Evolutionary conservation across 257 asterid genomes (phyloP).

Genomic region (Ilex aquifolium): DNA sequence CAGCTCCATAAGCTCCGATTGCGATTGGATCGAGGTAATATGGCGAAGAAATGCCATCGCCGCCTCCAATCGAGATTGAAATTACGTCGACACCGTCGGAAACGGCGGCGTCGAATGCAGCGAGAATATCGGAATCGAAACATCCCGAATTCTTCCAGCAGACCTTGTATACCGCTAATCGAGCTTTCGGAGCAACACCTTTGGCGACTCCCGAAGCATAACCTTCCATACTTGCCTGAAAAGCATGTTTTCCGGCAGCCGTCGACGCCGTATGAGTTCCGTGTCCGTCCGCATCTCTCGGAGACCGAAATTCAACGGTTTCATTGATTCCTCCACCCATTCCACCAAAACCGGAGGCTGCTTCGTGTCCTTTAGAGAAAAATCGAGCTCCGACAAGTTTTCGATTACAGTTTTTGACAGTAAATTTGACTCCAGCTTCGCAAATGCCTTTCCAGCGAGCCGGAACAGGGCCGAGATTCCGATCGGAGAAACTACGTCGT

Average conservation of each 20-base stretch:
- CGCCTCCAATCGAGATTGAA: too few relatives aligned
- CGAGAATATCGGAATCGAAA: constrained; percentile 89
- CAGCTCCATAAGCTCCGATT: too few relatives aligned
- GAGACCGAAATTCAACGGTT: constrained; percentile 68
- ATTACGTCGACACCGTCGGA: constrained; percentile 52
- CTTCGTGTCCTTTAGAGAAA: too few relatives aligned
- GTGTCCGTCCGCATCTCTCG: constrained; percentile 96
- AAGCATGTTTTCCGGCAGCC: constrained; percentile 88
- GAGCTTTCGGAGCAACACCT: constrained; percentile 96
- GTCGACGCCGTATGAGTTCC: constrained; percentile 98
- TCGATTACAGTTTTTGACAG: too few relatives aligned
- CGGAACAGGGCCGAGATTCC: too few relatives aligned
- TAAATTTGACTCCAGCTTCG: too few relatives aligned
- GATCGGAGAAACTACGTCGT: too few relatives aligned
- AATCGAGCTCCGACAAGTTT: too few relatives aligned
- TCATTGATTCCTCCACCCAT: constrained; percentile 36
- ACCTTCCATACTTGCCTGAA: constrained; percentile 78
- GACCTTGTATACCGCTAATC: constrained; percentile 83
- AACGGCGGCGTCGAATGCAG: constrained; percentile 91
- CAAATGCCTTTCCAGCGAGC: too few relatives aligned
- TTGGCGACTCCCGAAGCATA: constrained; percentile 91
- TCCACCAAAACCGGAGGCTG: too few relatives aligned
- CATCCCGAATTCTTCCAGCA: constrained; percentile 92
- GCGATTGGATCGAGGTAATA: too few relatives aligned
- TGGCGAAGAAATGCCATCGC: too few relatives aligned